Evolutionary conservation across 164 flowering plant species (phyloP).

Genomic region (Vitis riparia): DNA sequence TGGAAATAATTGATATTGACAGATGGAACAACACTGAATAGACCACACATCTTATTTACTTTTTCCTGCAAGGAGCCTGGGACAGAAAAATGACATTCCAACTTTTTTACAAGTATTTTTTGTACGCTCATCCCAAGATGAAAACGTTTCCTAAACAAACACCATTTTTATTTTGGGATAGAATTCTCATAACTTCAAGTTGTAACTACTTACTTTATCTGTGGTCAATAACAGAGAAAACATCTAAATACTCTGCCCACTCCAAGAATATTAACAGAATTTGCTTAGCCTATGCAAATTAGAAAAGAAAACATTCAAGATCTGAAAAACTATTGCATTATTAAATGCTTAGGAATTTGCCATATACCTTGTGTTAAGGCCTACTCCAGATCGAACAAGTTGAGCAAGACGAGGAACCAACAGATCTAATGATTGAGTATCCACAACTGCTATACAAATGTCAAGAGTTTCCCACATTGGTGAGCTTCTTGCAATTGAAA

Average conservation of each 20-base stretch:
- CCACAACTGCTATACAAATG: slow-evolving; percentile 73
- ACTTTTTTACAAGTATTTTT: too few species aligned
- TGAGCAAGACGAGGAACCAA: slow-evolving; percentile 94
- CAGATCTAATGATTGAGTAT: slow-evolving; percentile 62
- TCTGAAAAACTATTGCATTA: neutral
- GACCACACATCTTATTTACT: too few species aligned
- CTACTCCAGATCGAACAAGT: slow-evolving; percentile 87
- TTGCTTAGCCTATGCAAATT: neutral
- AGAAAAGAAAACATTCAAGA: neutral
- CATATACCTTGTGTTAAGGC: slow-evolving; percentile 89
- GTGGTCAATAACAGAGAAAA: neutral
- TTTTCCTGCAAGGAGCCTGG: too few species aligned
- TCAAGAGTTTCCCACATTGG: slow-evolving; percentile 99
- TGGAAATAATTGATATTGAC: too few species aligned
- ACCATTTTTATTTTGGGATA: too few species aligned
- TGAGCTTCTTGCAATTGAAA: slow-evolving; percentile 92
- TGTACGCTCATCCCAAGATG: too few species aligned
- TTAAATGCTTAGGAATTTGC: neutral
- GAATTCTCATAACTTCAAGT: too few species aligned
- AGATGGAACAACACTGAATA: too few species aligned
- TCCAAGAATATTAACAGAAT: neutral
- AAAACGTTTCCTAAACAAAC: too few species aligned
- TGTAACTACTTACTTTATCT: neutral
- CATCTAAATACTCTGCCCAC: neutral
- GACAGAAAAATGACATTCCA: too few species aligned